Conservation (phyloP, 139 green algal genomes). For the Pleodorina starrii region DNA sequence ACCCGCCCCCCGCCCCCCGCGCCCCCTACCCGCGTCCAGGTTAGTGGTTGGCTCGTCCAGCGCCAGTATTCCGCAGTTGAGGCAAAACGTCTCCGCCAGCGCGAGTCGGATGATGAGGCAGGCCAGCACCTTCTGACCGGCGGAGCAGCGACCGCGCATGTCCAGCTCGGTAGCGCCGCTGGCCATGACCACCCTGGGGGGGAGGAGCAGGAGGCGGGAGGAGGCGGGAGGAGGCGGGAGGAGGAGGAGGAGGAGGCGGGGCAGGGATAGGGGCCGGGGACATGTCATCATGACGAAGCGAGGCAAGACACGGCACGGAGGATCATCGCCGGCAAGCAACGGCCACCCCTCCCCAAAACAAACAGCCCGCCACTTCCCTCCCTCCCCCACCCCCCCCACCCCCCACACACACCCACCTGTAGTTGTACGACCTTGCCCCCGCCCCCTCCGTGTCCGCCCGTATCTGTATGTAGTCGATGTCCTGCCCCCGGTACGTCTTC, state of each 20-base stretch:
- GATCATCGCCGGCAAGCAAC: background rate
- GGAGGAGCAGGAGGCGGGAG: background rate
- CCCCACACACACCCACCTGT: constrained; percentile 71
- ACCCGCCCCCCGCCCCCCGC: background rate
- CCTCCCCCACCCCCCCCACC: background rate
- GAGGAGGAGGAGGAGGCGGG: background rate
- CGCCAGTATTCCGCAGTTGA: constrained; percentile 98
- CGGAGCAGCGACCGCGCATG: constrained; percentile 97
- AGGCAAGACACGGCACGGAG: too few relatives aligned
- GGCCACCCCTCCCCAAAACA: background rate
- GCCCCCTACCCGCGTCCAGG: constrained; percentile 82
- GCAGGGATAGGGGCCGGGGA: background rate
- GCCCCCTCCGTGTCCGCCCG: constrained; percentile 83
- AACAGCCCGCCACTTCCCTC: background rate
- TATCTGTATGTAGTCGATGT: constrained; percentile 98
- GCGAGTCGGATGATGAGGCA: constrained; percentile 98
- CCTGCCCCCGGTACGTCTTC: constrained; percentile 94
- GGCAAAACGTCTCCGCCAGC: constrained; percentile 98
- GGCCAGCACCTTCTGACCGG: constrained; percentile 96
- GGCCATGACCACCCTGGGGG: constrained; percentile 88
- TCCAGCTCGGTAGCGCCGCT: constrained; percentile 93
- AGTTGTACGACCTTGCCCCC: constrained; percentile 92
- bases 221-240: background rate
- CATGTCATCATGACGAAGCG: too few relatives aligned
- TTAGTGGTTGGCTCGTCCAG: constrained; percentile 99